Percentiles rank a stretch among this genome's conserved stretches.
Evolutionary conservation across 1,139 yeast species (phyloP).

Genomic region (Yamadazyma siamensis): DNA sequence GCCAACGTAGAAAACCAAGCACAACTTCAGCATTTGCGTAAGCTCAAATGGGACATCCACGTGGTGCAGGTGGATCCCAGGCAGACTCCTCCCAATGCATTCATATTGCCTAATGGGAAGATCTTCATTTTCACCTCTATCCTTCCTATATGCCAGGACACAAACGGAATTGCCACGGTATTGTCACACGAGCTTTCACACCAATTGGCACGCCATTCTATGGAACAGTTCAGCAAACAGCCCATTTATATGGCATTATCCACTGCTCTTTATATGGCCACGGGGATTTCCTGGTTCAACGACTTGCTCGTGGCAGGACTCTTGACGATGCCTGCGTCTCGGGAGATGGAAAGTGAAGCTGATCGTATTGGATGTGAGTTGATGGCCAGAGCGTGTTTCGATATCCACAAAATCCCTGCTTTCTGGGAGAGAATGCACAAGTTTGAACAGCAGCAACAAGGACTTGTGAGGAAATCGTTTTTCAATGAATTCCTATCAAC

Average conservation of each 20-base stretch:
- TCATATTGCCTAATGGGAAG: slow-evolving; percentile 93
- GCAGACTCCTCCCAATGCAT: slow-evolving; percentile 82
- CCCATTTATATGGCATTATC: slow-evolving; percentile 58
- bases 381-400: slow-evolving; percentile 85
- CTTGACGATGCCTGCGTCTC: slow-evolving; percentile 76
- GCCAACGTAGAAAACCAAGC: slow-evolving; percentile 20
- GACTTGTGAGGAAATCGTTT: slow-evolving; percentile 16
- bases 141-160: slow-evolving; percentile 72
- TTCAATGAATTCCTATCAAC: slow-evolving; percentile 71
- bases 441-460: slow-evolving; percentile 40
- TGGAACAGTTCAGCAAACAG: slow-evolving; percentile 69
- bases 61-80: slow-evolving; percentile 65
- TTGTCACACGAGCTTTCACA: slow-evolving; percentile 91
- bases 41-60: slow-evolving; percentile 74
- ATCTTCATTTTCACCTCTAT: slow-evolving; percentile 85
- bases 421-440: slow-evolving; percentile 82
- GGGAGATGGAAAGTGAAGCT: slow-evolving; percentile 95
- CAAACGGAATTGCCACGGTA: slow-evolving; percentile 92
- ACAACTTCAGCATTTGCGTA: slow-evolving; percentile 32
- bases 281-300: slow-evolving; percentile 38
- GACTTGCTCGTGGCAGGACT: slow-evolving; percentile 56
- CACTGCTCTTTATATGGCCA: slow-evolving; percentile 39
- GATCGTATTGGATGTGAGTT: slow-evolving; percentile 90
- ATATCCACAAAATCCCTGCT: slow-evolving; percentile 67
- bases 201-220: slow-evolving; percentile 87